Percentiles rank a stretch among this genome's conserved stretches.
Evolutionary conservation across 192 early-diverging fungal genomes (phyloP).

Genomic region (Linnemannia hyalina): DNA sequence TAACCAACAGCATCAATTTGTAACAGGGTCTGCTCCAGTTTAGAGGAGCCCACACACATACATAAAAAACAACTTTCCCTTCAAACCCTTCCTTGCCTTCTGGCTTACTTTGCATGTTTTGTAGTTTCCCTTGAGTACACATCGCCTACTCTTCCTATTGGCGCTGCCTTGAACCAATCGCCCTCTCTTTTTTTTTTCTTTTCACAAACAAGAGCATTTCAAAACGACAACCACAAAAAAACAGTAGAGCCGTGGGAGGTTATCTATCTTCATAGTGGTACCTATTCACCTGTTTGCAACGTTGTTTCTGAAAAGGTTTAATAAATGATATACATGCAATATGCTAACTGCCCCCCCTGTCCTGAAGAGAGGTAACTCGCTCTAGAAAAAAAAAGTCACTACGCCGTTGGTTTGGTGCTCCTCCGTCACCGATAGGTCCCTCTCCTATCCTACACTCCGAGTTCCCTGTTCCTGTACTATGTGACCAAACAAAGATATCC

Average conservation of each 20-base stretch:
- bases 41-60: neutral
- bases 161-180: neutral
- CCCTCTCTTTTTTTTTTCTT: neutral
- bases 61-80: neutral
- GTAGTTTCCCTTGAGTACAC: neutral
- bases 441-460: neutral
- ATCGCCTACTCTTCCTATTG: neutral
- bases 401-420: too few relatives aligned
- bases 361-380: neutral
- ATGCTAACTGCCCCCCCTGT: neutral
- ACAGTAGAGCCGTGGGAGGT: neutral
- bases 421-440: too few relatives aligned
- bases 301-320: neutral
- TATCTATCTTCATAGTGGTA: neutral
- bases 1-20: too few relatives aligned
- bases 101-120: neutral
- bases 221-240: neutral
- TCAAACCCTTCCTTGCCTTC: neutral
- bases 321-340: constrained; percentile 8
- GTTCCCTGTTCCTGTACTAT: neutral
- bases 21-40: too few relatives aligned
- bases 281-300: neutral
- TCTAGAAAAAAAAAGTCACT: constrained; percentile 3
- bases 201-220: neutral
- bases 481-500: neutral